Evolutionary conservation across 768 basidiomycete species (phyloP), one percentile per base, ranked within the genome.

Genomic region (Leccinum variicolor): DNA sequence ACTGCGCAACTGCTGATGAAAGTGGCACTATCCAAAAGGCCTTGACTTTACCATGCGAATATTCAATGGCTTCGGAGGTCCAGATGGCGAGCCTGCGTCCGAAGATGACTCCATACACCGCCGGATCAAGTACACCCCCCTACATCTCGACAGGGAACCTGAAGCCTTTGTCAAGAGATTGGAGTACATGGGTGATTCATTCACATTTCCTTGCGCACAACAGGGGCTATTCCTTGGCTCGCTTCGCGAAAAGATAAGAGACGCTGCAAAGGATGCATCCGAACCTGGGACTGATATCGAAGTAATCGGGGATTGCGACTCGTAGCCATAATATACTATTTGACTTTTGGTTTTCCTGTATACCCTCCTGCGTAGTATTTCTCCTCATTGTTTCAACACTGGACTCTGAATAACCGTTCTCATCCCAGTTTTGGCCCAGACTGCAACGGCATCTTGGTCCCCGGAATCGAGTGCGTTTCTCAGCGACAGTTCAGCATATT

Each of bases 201-300:
- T 94, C 69, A 84, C 86, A 10, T 93, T 93, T 67, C 76, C 79
- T 55, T 78, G 80, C 34, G 75, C 79, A 11, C 91, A 93, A 71
- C 77, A 89, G 58, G 78, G 82, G 2, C 71, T 88, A 13, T 91
- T 92, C 74, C 70, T 89, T 25, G 77, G 79, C 65, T 86, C 86
- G 15, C 72, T 91, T 36, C 77, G 80, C 52, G 80, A 83, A 36
- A 77, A 74, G 45, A 72, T 89, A 53, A 72, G 74, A 49, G 75
- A 76, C 26, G 76, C 75, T 48, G 50, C 68, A 15, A 61, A 60
- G 26, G 64, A 63, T 17, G 52, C 67, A 49, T 62, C 62, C 3
- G 67, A 69, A 45, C 58, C 60, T 23, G 70, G 58, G 49, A 64
- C 62, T 19, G 69, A 69, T 10, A 62, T 64, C 1, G 70, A 72